These are phyloP conservation scores for Piper longum DNA, from an alignment of 164 flowering plant species.

Conservation along the genomic window DNA sequence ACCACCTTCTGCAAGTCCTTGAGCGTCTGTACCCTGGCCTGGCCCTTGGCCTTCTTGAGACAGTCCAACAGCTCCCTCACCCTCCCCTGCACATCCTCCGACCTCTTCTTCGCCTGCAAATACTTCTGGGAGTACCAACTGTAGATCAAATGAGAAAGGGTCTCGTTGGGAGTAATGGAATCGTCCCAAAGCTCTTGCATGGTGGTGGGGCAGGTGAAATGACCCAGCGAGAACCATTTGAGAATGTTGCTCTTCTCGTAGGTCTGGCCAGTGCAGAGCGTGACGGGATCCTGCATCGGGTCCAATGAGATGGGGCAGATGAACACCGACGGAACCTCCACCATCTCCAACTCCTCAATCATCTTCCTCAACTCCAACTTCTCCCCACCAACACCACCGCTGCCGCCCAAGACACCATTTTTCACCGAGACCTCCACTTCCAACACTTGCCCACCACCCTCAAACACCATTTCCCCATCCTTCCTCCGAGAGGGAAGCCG, in stretches of 20 bases:
- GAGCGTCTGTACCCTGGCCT: conserved; percentile 60
- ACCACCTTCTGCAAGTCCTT: conserved; percentile 59
- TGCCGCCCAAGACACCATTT: conserved; percentile 33
- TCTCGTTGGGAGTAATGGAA: conserved; percentile 49
- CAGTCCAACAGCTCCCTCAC: conserved; percentile 51
- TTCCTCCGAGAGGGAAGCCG: conserved; percentile 17
- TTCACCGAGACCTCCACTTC: conserved; percentile 45
- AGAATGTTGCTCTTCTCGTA: conserved; percentile 63
- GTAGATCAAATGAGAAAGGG: conserved; percentile 39
- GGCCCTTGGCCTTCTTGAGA: conserved; percentile 74
- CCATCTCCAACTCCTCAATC: conserved; percentile 37
- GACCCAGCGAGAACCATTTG: conserved; percentile 59
- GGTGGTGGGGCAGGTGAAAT: conserved; percentile 62
- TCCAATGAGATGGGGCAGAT: conserved; percentile 77
- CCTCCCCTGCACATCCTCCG: conserved; percentile 76
- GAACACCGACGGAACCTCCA: conserved; percentile 53
- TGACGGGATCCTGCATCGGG: conserved; percentile 75
- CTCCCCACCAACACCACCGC: conserved; percentile 4
- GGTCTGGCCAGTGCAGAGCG: conserved; percentile 64
- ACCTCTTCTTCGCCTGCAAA: conserved; percentile 56
- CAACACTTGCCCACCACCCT: conserved; percentile 31
- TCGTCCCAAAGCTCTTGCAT: conserved; percentile 52
- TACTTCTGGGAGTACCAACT: conserved; percentile 64
- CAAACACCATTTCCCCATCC: conserved; percentile 21
- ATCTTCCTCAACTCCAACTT: conserved; percentile 36